A percentile compares a stretch with the other conserved stretches of the same genome.
phyloP scores from a whole-genome alignment of 805 yeast genomes.

The Candida germanica region DNA sequence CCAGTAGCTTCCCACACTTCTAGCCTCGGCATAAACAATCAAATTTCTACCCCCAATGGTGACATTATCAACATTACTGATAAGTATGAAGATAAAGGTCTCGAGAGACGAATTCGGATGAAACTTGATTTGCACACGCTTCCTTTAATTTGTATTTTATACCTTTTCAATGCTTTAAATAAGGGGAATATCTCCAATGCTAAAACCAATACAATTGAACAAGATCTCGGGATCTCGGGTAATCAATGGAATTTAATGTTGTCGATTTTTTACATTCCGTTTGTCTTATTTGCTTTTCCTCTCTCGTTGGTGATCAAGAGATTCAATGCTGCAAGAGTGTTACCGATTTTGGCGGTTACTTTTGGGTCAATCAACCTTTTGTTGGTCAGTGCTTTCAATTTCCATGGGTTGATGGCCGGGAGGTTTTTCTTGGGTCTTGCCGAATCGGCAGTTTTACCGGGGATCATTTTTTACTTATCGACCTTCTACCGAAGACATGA shows the following conservation, averaged over 20 bases:
- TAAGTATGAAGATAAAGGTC: slow-evolving; percentile 14
- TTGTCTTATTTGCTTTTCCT: slow-evolving; percentile 45
- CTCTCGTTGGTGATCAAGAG: slow-evolving; percentile 38
- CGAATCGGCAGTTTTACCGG: slow-evolving; percentile 39
- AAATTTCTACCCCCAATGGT: slow-evolving; percentile 16
- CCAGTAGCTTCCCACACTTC: slow-evolving; percentile 4
- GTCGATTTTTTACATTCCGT: slow-evolving; percentile 45
- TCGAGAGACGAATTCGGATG: slow-evolving; percentile 29
- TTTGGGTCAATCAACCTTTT: slow-evolving; percentile 43
- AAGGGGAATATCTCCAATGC: slow-evolving; percentile 51
- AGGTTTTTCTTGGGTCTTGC: slow-evolving; percentile 37
- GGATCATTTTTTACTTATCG: slow-evolving; percentile 35
- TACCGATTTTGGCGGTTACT: slow-evolving; percentile 43
- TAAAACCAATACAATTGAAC: slow-evolving; percentile 44
- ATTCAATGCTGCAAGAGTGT: slow-evolving; percentile 42
- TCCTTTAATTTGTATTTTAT: slow-evolving; percentile 45
- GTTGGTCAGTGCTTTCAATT: slow-evolving; percentile 35
- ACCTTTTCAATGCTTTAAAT: slow-evolving; percentile 47
- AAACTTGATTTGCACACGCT: slow-evolving; percentile 44
- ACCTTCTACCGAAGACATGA: slow-evolving; percentile 37
- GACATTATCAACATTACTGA: slow-evolving; percentile 15
- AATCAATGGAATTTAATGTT: slow-evolving; percentile 45
- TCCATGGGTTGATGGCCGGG: slow-evolving; percentile 31
- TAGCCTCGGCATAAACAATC: slow-evolving; percentile 8
- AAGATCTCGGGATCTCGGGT: slow-evolving; percentile 39